These are phyloP conservation scores for Curvularia lunata DNA, from an alignment of 2,329 filamentous ascomycete species.

Conservation along the genomic window DNA sequence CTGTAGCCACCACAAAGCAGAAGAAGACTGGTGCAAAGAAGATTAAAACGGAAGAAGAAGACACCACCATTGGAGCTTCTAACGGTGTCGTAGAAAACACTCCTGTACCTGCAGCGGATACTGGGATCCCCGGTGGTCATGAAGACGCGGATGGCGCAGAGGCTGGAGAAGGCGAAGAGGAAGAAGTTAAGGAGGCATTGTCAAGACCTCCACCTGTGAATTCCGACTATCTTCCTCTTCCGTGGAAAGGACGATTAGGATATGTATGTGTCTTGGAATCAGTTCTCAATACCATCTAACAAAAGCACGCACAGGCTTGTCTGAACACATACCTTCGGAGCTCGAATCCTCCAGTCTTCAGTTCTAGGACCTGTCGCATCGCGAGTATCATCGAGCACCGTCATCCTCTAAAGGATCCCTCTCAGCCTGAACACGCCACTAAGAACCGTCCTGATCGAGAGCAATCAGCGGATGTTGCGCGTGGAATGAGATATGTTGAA, in stretches of 20 bases:
- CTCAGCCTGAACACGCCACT: slow-evolving; percentile 76
- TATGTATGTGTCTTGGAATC: slow-evolving; percentile 67
- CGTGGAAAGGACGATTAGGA: slow-evolving; percentile 87
- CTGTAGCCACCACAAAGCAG: slow-evolving; percentile 27
- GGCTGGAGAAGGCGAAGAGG: slow-evolving; percentile 59
- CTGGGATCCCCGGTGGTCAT: slow-evolving; percentile 50
- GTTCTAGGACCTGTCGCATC: slow-evolving; percentile 89
- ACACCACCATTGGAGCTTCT: slow-evolving; percentile 14
- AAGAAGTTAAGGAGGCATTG: slow-evolving; percentile 64
- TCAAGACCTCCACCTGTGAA: slow-evolving; percentile 77
- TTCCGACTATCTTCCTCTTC: slow-evolving; percentile 81
- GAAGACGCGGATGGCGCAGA: slow-evolving; percentile 55
- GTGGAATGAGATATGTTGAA: slow-evolving; percentile 77
- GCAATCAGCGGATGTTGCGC: slow-evolving; percentile 68
- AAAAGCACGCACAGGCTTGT: slow-evolving; percentile 67
- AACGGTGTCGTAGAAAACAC: slow-evolving; percentile 23
- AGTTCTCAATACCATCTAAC: slow-evolving; percentile 27
- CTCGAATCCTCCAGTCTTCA: slow-evolving; percentile 84
- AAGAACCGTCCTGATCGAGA: slow-evolving; percentile 85
- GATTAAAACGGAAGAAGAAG: slow-evolving; percentile 34
- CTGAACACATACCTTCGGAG: slow-evolving; percentile 88
- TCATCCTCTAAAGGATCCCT: slow-evolving; percentile 77
- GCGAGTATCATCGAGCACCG: slow-evolving; percentile 88
- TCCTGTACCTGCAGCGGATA: slow-evolving; percentile 25
- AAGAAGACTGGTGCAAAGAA: slow-evolving; percentile 33